These are phyloP conservation scores for Arctostaphylos glauca DNA, from an alignment of 148 eudicot species.

Conservation along the genomic window DNA sequence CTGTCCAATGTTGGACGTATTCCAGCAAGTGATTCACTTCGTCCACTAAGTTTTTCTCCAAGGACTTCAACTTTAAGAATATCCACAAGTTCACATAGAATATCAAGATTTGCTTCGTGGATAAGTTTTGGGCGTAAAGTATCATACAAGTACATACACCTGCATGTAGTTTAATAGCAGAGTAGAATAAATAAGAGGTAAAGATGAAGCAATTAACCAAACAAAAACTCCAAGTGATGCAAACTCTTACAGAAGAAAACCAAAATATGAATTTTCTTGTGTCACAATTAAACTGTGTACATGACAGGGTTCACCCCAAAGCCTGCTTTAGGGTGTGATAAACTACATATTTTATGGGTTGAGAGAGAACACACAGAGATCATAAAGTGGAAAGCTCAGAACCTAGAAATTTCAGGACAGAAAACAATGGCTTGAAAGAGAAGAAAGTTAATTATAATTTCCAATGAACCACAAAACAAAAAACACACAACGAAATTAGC, in stretches of 20 bases:
- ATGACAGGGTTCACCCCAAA: background rate
- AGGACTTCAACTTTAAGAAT: conserved; percentile 91
- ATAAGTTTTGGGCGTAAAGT: conserved; percentile 94
- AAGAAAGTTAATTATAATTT: background rate
- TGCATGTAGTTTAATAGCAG: conserved; percentile 38
- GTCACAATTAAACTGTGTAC: background rate
- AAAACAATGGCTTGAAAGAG: background rate
- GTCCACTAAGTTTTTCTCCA: conserved; percentile 79
- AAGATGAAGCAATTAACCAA: background rate
- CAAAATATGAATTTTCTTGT: background rate
- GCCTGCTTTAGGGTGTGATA: background rate
- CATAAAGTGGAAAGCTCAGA: background rate
- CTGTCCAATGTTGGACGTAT: conserved; percentile 89
- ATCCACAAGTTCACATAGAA: conserved; percentile 92
- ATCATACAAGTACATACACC: conserved; percentile 97
- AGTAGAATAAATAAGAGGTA: conserved; percentile 6
- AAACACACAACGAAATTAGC: too few species aligned
- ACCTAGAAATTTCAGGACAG: background rate
- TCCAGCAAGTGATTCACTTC: conserved; percentile 89
- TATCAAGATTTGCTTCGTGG: conserved; percentile 90
- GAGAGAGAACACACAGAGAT: background rate
- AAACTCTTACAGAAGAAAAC: background rate
- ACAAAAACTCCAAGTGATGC: background rate
- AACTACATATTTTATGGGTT: background rate
- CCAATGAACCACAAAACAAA: background rate